phyloP scores from a whole-genome alignment of 345 rosid species.

The Brassica cretica region DNA sequence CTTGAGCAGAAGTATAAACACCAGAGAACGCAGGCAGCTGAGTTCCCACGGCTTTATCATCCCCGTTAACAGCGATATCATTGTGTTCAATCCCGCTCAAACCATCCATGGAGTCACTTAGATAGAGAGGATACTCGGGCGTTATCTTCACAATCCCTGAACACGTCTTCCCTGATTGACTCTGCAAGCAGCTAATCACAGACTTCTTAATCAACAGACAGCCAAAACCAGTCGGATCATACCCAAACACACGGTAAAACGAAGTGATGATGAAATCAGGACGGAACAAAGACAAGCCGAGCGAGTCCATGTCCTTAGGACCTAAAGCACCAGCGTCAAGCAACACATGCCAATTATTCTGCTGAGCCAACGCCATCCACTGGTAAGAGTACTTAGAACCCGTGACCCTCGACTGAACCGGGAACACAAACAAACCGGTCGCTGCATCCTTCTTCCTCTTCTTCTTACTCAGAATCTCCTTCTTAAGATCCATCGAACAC shows the following conservation, averaged over 20 bases:
- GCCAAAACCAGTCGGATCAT: constrained; percentile 98
- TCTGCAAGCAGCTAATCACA: constrained; percentile 91
- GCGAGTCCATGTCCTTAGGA: constrained; percentile 99
- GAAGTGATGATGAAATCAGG: constrained; percentile 97
- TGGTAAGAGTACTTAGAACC: constrained; percentile 98
- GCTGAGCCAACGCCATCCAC: constrained; percentile 99
- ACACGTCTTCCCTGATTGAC: constrained; percentile 83
- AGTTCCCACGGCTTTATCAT: constrained; percentile 58
- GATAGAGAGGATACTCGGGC: constrained; percentile 89
- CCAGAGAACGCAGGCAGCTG: constrained; percentile 98
- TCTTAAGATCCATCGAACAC: constrained; percentile 91
- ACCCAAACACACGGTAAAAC: constrained; percentile 93
- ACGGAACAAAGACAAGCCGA: constrained; percentile 91
- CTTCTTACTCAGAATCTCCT: constrained; percentile 79
- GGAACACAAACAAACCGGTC: constrained; percentile 87
- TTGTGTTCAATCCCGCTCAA: constrained; percentile 55
- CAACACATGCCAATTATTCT: constrained; percentile 96
- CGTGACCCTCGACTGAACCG: constrained; percentile 94
- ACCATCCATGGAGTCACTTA: constrained; percentile 87
- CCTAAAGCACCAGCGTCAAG: constrained; percentile 99
- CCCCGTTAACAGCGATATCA: constrained; percentile 58
- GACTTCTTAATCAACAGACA: constrained; percentile 97
- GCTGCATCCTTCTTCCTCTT: constrained; percentile 92
- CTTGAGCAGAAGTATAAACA: constrained; percentile 82
- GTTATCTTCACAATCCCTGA: constrained; percentile 97